Percentiles rank a stretch among this genome's conserved stretches.
These are phyloP conservation scores for Plectranthus barbatus DNA, from an alignment of 257 asterid species.

Conservation along the genomic window DNA sequence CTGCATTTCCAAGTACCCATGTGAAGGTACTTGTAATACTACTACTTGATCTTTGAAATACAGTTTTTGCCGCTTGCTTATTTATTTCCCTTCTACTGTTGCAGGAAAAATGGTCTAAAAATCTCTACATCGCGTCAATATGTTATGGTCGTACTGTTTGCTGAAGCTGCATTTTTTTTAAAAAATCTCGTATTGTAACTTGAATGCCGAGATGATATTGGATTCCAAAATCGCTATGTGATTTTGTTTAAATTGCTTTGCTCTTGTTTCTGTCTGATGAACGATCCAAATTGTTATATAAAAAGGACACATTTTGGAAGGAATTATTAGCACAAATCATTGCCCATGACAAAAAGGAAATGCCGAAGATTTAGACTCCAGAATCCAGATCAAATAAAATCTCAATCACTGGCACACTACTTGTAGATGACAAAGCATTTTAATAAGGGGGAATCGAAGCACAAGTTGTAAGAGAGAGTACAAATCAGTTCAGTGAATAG, in stretches of 20 bases:
- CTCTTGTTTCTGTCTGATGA: not conserved
- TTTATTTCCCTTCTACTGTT: not conserved
- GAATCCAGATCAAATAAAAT: no score
- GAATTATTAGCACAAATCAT: no score
- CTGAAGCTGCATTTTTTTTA: constrained; percentile 23
- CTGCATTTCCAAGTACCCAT: constrained; percentile 93
- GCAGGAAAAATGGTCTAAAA: constrained; percentile 73
- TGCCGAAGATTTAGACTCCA: no score
- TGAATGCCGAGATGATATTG: not conserved
- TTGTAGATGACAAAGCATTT: no score
- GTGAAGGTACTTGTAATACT: not conserved
- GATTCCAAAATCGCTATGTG: not conserved
- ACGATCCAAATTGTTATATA: not conserved
- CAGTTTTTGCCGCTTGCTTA: no score
- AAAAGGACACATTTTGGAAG: no score
- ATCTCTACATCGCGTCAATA: constrained; percentile 54
- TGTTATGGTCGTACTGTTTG: constrained; percentile 66
- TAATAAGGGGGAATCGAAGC: no score
- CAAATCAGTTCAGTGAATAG: no score
- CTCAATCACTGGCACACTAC: no score
- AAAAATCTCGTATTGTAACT: not conserved
- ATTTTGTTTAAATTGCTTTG: not conserved
- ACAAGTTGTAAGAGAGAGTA: no score
- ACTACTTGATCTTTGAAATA: not conserved
- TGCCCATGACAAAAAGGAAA: no score